These are phyloP conservation scores for Hypocrella siamensis DNA, from an alignment of 2,329 filamentous ascomycete species.

Conservation along the genomic window DNA sequence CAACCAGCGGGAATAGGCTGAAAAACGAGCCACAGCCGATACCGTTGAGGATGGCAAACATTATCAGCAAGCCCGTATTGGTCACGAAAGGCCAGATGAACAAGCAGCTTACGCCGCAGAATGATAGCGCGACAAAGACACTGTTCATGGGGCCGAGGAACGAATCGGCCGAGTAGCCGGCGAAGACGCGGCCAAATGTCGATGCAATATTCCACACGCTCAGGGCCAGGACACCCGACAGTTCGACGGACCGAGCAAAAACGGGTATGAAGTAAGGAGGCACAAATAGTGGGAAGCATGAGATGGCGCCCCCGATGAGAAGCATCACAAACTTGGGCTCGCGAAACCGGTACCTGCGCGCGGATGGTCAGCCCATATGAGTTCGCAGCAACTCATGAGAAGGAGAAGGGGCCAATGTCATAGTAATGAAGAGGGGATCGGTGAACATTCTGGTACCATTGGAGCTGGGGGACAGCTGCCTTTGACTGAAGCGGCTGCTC, in stretches of 20 bases:
- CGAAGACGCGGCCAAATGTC: constrained; percentile 10
- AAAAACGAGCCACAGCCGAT: constrained; percentile 14
- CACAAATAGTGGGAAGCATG: constrained; percentile 12
- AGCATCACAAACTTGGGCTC: constrained; percentile 10
- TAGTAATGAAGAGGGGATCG: no score
- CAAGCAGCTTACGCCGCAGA: constrained; percentile 10
- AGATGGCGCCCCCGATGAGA: constrained; percentile 8
- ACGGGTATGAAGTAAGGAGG: constrained; percentile 14
- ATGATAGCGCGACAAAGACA: constrained; percentile 9
- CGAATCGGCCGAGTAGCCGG: constrained; percentile 11
- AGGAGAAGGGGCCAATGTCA: background rate
- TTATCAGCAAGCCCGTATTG: constrained; percentile 7
- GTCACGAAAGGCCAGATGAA: constrained; percentile 12
- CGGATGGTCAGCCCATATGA: no score
- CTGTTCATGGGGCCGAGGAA: constrained; percentile 13
- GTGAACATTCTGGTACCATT: constrained; percentile 9
- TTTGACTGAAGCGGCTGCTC: constrained; percentile 4
- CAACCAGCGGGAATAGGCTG: constrained; percentile 10
- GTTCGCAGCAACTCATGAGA: no score
- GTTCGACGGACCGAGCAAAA: constrained; percentile 10
- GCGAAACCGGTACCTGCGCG: constrained; percentile 11
- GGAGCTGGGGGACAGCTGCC: constrained; percentile 6
- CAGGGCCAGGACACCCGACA: constrained; percentile 8
- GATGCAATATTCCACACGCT: constrained; percentile 13
- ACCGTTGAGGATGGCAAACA: constrained; percentile 12